Base-by-base conservation (phyloP, 2,329 filamentous ascomycete genomes). In the Apiospora kogelbergensis region DNA sequence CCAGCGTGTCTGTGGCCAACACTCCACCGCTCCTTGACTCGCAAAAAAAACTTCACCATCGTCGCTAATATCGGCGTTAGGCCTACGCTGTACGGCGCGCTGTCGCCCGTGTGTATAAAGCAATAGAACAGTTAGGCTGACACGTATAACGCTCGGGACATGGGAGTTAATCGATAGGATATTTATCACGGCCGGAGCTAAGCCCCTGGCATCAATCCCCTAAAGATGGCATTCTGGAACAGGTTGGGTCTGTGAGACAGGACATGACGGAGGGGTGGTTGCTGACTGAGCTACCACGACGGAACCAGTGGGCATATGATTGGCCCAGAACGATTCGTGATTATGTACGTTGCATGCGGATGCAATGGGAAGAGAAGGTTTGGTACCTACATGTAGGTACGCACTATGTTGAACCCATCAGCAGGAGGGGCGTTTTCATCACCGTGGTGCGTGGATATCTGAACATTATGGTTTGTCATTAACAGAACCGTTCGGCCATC, bases 11-110 rank as follows among this genome's bases (percentile, higher is more conserved):
- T 37, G 26, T 22, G 30, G 30, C 53, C 17, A 37, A 9, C 53
- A 37, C 53, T 37, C 53, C 53, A 60, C 53, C 53, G 30, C 53
- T 60, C 53, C 53, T 60, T 60, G 53, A 60, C 53, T 60, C 53
- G 53, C 53, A 33, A 60, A 60, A 60, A 60, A 37, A 60, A 37
- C 53, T 60, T 37, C 53, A 60, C 53, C 24, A 24, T 5, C 4
- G 11, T 60, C 53, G n/a, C 53, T n/a, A 37, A 37, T 60, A 60
- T 60, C 53, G 53, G 53, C 53, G 53, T 60, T 60, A 60, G 53
- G 53, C 53, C 53, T 37, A n/a, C 53, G 24, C 7, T 60, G 53
- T 9, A 37, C 53, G 53, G 26, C 53, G 53, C 7, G 9, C 53
- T 26, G 53, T 57, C 48, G 24, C 24, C 48, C 26, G 48, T 30